Evolutionary conservation across 768 basidiomycete genomes (phyloP), one percentile per base, ranked within the genome.

Genomic region (Leccinum uliginosum): DNA sequence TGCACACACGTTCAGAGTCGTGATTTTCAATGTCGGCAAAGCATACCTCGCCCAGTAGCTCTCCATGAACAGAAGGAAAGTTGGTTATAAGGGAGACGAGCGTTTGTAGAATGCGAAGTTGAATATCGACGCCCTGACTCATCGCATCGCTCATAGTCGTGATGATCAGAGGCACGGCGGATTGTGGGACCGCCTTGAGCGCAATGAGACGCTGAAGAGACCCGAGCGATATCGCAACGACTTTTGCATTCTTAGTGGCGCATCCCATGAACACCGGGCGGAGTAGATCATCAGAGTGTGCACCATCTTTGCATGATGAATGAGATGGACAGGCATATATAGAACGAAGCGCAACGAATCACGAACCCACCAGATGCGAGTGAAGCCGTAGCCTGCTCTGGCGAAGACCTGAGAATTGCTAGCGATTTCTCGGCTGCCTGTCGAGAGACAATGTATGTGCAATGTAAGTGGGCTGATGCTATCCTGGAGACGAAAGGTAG

Each of bases 71-170:
- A 8, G 81, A 83, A 1, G 84, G 82, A 65, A 94, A 93, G 67
- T 92, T 91, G 2, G 92, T 95, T 51, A 98, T 85, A 10, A 99
- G 83, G 0, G 90, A 91, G 10, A 97, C 84, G 9, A 98, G 80
- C 0, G 93, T 95, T 70, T 98, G 95, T 0, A 98, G 78, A 26
- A 98, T 91, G 51, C 91, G 88, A 38, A 98, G 80, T 68, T 98
- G 97, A 26, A 98, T 97, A 68, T 99, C 97, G 29, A 98, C 95
- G 6, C 94, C 97, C 69, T 96, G 93, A 27, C 83, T 87, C 77
- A 96, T 85, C 17, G 92, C 92, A 60, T 91, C 87, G 56, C 79
- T 83, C 83, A 99, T 88, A 0, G 89, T 96, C 46, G 74, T 82
- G 63, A 98, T 81, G 51, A 98, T 90, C 34, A 83, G 71, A 1